These are phyloP conservation scores for Pseudopediastrum boryanum DNA, from an alignment of 139 green algal genomes.

Conservation along the genomic window DNA sequence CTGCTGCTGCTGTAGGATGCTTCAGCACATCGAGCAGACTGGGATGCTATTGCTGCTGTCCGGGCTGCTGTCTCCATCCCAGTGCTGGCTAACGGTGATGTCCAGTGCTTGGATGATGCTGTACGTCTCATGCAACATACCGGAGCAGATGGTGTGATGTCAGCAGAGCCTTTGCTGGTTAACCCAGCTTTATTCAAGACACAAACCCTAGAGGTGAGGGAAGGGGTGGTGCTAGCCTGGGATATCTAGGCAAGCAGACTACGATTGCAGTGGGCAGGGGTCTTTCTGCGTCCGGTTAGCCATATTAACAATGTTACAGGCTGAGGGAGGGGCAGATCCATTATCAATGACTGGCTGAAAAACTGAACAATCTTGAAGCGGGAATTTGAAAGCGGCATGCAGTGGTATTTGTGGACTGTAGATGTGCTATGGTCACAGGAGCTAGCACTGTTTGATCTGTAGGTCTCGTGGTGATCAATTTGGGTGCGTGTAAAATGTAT, in stretches of 20 bases:
- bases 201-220: background rate
- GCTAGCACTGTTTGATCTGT: too few relatives aligned
- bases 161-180: conserved; percentile 82
- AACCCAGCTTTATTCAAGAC: conserved; percentile 85
- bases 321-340: too few relatives aligned
- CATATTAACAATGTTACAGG: too few relatives aligned
- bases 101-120: conserved; percentile 73
- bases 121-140: conserved; percentile 78
- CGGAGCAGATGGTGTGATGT: conserved; percentile 85
- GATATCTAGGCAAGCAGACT: background rate
- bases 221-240: background rate
- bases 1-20: conserved; percentile 4
- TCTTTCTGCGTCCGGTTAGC: too few relatives aligned
- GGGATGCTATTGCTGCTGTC: conserved; percentile 81
- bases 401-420: too few relatives aligned
- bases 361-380: too few relatives aligned
- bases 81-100: conserved; percentile 92
- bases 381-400: too few relatives aligned
- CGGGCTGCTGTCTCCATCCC: conserved; percentile 67
- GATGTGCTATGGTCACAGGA: too few relatives aligned
- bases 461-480: too few relatives aligned
- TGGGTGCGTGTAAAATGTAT: too few relatives aligned
- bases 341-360: too few relatives aligned
- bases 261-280: too few relatives aligned
- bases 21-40: conserved; percentile 69